Evolutionary conservation across 371 early-diverging fungal species (phyloP).

Genomic region (Encephalitozoon hellem): DNA sequence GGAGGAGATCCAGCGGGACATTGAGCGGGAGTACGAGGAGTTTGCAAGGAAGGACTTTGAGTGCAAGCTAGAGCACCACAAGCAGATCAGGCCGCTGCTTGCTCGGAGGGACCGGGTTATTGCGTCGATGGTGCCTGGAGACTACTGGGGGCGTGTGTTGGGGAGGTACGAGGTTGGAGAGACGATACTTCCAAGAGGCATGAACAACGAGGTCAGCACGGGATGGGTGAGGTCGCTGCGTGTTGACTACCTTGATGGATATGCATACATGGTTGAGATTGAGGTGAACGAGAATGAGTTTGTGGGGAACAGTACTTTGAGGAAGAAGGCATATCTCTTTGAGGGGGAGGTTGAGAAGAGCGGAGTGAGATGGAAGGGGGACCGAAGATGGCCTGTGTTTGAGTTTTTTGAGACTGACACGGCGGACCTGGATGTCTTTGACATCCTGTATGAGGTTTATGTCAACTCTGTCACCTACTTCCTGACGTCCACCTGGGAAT

Average conservation of each 20-base stretch:
- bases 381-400: slow-evolving; percentile 29
- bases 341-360: slow-evolving; percentile 15
- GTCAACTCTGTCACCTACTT: slow-evolving; percentile 35
- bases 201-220: not conserved
- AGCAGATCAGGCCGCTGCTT: slow-evolving; percentile 22
- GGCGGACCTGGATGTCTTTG: slow-evolving; percentile 43
- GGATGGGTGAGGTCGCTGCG: slow-evolving; percentile 40
- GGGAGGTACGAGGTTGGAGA: not conserved
- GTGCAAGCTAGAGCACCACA: slow-evolving; percentile 24
- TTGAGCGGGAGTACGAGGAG: slow-evolving; percentile 32
- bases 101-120: slow-evolving; percentile 5
- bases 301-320: slow-evolving; percentile 38
- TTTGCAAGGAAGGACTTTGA: slow-evolving; percentile 42
- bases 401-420: slow-evolving; percentile 40
- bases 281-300: slow-evolving; percentile 45
- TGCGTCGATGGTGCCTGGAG: not conserved
- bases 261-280: slow-evolving; percentile 39
- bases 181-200: slow-evolving; percentile 13
- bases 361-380: slow-evolving; percentile 43
- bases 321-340: slow-evolving; percentile 41
- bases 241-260: slow-evolving; percentile 46
- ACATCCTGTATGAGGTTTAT: slow-evolving; percentile 54
- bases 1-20: slow-evolving; percentile 36
- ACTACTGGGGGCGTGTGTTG: slow-evolving; percentile 15
- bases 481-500: not conserved